phyloP scores from a whole-genome alignment of 2,329 filamentous ascomycete species.

The Pseudogymnoascus sp. region DNA sequence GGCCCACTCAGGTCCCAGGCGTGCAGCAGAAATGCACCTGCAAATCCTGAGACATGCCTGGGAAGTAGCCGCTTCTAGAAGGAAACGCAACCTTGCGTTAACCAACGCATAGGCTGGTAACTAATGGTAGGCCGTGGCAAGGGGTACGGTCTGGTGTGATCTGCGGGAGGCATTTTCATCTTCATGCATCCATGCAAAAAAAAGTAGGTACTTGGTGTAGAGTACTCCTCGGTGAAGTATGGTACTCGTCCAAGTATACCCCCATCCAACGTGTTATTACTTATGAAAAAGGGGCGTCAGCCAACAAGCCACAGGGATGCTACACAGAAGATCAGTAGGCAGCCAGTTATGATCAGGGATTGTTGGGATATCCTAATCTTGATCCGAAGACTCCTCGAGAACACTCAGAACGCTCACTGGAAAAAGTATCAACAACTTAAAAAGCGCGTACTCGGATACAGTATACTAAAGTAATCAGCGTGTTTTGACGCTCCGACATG shows the following conservation, averaged over 20 bases:
- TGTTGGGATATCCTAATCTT: not conserved
- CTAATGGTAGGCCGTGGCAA: not conserved
- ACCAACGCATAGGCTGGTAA: not conserved
- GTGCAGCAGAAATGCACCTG: not conserved
- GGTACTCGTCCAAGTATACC: not conserved
- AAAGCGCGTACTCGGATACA: not conserved
- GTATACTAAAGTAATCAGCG: not conserved
- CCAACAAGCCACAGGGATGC: conserved; percentile 3
- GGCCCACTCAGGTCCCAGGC: not conserved
- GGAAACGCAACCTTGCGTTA: not conserved
- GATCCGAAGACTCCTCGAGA: not conserved
- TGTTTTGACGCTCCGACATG: conserved; percentile 4
- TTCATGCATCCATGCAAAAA: conserved; percentile 8
- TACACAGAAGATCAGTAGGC: not conserved
- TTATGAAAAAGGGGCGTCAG: not conserved
- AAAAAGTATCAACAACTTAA: not conserved
- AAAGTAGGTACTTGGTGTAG: not conserved
- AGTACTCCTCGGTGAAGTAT: not conserved
- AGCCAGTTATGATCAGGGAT: not conserved
- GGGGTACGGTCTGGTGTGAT: not conserved
- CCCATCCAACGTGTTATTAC: not conserved
- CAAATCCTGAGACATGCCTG: not conserved
- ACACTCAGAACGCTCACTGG: not conserved
- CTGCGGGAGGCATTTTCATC: conserved; percentile 1
- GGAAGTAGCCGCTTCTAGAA: conserved; percentile 3